Base-by-base conservation (phyloP, 768 basidiomycete species). In the Gloeopeniophorella convolvens region DNA sequence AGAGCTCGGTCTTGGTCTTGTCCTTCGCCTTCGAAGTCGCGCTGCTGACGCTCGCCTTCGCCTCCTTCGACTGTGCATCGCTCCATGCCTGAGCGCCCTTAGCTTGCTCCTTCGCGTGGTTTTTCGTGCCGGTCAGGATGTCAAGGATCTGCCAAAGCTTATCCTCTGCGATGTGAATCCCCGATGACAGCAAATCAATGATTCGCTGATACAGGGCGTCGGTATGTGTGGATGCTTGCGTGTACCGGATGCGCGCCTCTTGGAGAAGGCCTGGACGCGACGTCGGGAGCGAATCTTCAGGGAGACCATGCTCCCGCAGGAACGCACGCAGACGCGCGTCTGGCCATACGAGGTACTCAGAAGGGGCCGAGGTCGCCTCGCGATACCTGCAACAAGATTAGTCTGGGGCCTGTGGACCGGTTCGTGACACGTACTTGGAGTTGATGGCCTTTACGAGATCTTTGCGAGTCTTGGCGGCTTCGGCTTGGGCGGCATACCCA, bases 311-410 rank as follows among this genome's bases (percentile, higher is more conserved):
- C 61, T 87, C 80, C 36, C 91, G 77, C 16, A 97, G 76, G 67
- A 89, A 96, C 1, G 87, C 91, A 39, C 93, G 83, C 23, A 98
- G 80, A 27, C 94, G 78, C 3, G 93, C 89, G 61, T 97, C 94
- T 11, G 90, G 89, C 95, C 95, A 98, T 9, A 77, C 75, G 42
- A 94, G 71, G 68, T 95, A 96, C 2, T 79, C 70, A 2, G 82
- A 73, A 1, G 75, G 73, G 30, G 70, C 67, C 5, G 59, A 44
- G n/a, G 63, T 62, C 42, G 65, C 63, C 44, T 82, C 77, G 47
- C 72, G 72, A 60, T 79, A 82, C 63, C 79, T 88, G 57, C n/a
- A 28, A 24, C 21, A 20, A 40, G 62, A 37, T 37, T 42, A n/a
- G n/a, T n/a, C n/a, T n/a, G n/a, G n/a, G n/a, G n/a, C n/a, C n/a